A percentile compares a stretch with the other conserved stretches of the same genome.
Conservation (phyloP, 108 stramenopile species). For the Cyclotella kingstonii region DNA sequence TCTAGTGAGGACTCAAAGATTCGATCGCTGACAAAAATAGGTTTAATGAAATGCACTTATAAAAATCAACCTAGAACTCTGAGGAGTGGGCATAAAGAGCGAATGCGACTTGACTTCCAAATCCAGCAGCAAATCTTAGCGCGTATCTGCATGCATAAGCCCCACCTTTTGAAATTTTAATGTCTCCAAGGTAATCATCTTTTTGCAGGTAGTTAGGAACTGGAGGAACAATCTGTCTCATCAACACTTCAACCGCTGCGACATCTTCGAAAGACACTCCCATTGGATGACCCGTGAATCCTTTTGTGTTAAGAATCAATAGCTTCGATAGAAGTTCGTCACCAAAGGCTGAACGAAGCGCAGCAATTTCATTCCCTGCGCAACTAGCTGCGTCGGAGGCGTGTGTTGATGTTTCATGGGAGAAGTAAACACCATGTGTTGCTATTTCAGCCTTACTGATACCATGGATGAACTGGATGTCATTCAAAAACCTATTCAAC, state of each 20-base stretch:
- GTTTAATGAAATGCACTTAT: no score
- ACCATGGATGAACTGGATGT: conserved; percentile 86
- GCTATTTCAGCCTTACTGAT: conserved; percentile 91
- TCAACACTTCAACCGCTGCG: conserved; percentile 87
- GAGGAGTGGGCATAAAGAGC: conserved; percentile 91
- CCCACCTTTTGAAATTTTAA: conserved; percentile 91
- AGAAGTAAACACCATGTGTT: conserved; percentile 92
- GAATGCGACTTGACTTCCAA: conserved; percentile 95
- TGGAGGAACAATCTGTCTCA: conserved; percentile 83
- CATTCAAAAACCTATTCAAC: conserved; percentile 82
- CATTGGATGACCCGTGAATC: conserved; percentile 97
- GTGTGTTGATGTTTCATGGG: conserved; percentile 97
- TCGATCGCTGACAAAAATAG: no score
- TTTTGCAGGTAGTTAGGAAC: conserved; percentile 85
- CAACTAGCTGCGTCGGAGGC: conserved; percentile 88
- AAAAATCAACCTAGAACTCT: no score
- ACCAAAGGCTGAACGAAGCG: conserved; percentile 89
- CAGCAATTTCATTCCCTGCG: conserved; percentile 91
- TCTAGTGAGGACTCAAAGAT: no score
- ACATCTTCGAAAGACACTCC: conserved; percentile 97
- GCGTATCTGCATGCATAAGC: conserved; percentile 87
- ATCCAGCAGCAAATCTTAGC: conserved; percentile 94
- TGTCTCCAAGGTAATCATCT: conserved; percentile 85
- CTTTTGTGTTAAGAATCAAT: conserved; percentile 94
- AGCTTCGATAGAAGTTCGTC: conserved; percentile 82